A percentile compares a stretch with the other conserved stretches of the same genome.
Evolutionary conservation across 768 basidiomycete genomes (phyloP).

Genomic region (Boletus coccyginus): DNA sequence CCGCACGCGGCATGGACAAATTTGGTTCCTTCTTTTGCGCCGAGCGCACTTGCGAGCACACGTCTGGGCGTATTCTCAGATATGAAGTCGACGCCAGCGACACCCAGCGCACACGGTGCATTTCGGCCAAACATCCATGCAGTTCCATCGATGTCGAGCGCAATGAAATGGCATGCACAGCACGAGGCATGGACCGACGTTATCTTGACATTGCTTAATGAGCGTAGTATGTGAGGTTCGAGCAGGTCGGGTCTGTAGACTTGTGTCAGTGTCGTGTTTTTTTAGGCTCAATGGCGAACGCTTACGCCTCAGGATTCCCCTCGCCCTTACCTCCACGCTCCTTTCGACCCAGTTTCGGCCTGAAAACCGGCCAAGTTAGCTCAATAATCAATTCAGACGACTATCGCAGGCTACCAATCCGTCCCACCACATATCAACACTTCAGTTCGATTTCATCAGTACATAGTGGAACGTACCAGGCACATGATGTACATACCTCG

Average conservation of each 20-base stretch:
- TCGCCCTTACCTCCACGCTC: conserved; percentile 52
- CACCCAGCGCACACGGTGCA: conserved; percentile 64
- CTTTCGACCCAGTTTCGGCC: conserved; percentile 76
- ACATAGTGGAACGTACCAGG: conserved; percentile 5
- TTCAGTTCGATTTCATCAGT: conserved; percentile 32
- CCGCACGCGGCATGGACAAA: conserved; percentile 87
- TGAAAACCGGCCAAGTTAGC: conserved; percentile 30
- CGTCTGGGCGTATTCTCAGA: conserved; percentile 74
- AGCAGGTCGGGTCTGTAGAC: conserved; percentile 72
- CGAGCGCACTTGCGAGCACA: conserved; percentile 57
- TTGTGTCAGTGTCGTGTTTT: conserved; percentile 4
- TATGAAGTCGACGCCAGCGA: conserved; percentile 50
- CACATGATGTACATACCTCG: conserved; percentile 28
- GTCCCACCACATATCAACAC: conserved; percentile 86
- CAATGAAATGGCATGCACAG: conserved; percentile 72
- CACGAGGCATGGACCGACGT: conserved; percentile 75
- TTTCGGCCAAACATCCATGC: conserved; percentile 94
- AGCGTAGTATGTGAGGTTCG: conserved; percentile 87
- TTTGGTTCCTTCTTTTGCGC: conserved; percentile 51
- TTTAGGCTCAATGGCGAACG: not conserved
- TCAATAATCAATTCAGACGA: not conserved
- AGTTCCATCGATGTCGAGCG: conserved; percentile 67
- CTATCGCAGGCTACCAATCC: conserved; percentile 57
- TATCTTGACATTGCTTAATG: conserved; percentile 75
- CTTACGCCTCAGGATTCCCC: conserved; percentile 40